These are phyloP conservation scores for Chytriomyces sp. DNA, from an alignment of 192 early-diverging fungal species.

Conservation along the genomic window DNA sequence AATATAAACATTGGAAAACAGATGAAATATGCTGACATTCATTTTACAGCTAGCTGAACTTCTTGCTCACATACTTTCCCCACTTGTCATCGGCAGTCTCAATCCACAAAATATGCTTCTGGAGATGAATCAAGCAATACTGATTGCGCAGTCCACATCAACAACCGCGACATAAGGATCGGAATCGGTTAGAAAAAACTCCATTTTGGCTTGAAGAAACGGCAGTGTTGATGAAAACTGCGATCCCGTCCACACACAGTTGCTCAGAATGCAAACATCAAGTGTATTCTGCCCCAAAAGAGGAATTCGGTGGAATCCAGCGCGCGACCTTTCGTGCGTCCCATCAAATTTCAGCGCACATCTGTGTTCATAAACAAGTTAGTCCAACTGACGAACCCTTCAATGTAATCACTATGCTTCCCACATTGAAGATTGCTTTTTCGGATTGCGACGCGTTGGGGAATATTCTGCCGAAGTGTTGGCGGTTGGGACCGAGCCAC, in stretches of 20 bases:
- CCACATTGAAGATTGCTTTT: too few relatives aligned
- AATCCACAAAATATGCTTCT: background rate
- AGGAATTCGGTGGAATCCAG: background rate
- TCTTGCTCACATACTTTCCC: too few relatives aligned
- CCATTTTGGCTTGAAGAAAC: conserved; percentile 29
- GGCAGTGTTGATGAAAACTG: conserved; percentile 22
- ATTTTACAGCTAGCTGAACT: too few relatives aligned
- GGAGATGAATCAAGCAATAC: background rate
- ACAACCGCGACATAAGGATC: conserved; percentile 9
- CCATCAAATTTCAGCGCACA: too few relatives aligned
- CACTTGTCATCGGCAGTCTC: background rate
- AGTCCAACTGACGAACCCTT: too few relatives aligned
- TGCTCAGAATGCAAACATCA: conserved; percentile 24
- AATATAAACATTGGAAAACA: too few relatives aligned
- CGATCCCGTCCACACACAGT: conserved; percentile 18
- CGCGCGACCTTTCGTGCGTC: background rate
- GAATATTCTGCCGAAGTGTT: too few relatives aligned
- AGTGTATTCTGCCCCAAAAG: background rate
- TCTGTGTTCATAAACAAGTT: too few relatives aligned
- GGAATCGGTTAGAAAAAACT: conserved; percentile 15
- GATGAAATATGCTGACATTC: too few relatives aligned
- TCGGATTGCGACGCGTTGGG: too few relatives aligned
- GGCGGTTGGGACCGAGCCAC: too few relatives aligned
- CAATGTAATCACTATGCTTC: too few relatives aligned
- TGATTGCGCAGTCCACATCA: conserved; percentile 10